Evolutionary conservation across 305 asterid species (phyloP).

Genomic region (Coffea humblotiana): DNA sequence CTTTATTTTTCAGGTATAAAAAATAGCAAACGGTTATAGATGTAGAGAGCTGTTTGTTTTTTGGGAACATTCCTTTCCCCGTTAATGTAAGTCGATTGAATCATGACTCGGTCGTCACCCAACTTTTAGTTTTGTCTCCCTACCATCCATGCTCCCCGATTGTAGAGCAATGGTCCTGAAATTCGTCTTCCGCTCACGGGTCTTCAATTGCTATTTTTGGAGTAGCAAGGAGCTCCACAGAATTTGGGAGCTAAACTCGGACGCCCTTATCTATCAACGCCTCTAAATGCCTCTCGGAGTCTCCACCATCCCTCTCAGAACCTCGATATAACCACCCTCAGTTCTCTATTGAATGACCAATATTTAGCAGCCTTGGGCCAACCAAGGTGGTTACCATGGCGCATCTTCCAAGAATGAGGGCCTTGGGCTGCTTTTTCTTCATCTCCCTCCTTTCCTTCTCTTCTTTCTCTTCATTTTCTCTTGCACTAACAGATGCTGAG

Average conservation of each 20-base stretch:
- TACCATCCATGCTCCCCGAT: conserved; percentile 4
- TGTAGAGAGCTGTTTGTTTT: background rate
- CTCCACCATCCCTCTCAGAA: conserved; percentile 19
- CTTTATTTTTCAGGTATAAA: background rate
- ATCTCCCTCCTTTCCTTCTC: conserved; percentile 26
- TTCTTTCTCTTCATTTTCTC: conserved; percentile 24
- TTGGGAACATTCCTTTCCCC: background rate
- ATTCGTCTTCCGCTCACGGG: background rate
- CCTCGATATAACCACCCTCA: conserved; percentile 36
- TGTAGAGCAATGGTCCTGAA: background rate
- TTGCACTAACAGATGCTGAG: conserved; percentile 32
- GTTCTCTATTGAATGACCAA: conserved; percentile 14
- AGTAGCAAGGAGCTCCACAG: conserved; percentile 6
- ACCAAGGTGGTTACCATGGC: conserved; percentile 48
- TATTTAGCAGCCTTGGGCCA: conserved; percentile 56
- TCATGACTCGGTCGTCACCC: background rate
- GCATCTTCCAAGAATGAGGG: conserved; percentile 34
- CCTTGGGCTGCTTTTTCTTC: conserved; percentile 52
- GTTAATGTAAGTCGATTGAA: background rate
- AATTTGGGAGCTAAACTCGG: conserved; percentile 14
- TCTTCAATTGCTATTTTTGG: background rate
- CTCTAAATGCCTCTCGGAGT: background rate
- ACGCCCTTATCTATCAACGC: background rate
- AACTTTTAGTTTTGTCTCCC: conserved; percentile 2
- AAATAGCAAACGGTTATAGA: background rate